Conservation (phyloP, 192 early-diverging fungal species). For the Coemansia furcata region DNA sequence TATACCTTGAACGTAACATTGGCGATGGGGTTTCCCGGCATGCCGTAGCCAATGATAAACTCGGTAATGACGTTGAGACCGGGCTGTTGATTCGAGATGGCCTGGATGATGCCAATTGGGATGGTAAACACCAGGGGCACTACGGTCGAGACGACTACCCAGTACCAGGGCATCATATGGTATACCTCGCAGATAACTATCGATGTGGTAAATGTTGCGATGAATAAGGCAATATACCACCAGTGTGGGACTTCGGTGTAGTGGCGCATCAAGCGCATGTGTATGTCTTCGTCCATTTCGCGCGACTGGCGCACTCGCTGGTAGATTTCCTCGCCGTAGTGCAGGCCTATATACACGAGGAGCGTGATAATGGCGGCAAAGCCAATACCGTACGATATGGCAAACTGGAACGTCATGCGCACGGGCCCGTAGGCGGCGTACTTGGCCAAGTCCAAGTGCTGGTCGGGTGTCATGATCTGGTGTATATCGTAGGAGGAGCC, state of each 20-base stretch:
- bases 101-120: conserved; percentile 80
- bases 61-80: conserved; percentile 84
- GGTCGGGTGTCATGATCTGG: conserved; percentile 59
- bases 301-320: conserved; percentile 61
- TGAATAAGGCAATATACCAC: conserved; percentile 64
- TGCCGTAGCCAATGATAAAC: conserved; percentile 77
- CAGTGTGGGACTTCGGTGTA: conserved; percentile 77
- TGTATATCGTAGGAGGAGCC: conserved; percentile 60
- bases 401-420: conserved; percentile 71
- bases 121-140: conserved; percentile 66
- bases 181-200: conserved; percentile 49
- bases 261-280: conserved; percentile 66
- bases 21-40: conserved; percentile 77
- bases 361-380: conserved; percentile 70
- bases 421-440: conserved; percentile 67
- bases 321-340: conserved; percentile 67
- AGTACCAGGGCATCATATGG: conserved; percentile 68
- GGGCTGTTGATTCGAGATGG: conserved; percentile 73
- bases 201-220: conserved; percentile 32
- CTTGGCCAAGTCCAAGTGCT: conserved; percentile 55
- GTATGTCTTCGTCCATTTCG: conserved; percentile 65
- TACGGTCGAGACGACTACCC: conserved; percentile 59
- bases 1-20: conserved; percentile 87
- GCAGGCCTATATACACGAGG: conserved; percentile 65
- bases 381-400: conserved; percentile 66